Base-by-base conservation (phyloP, 495 filamentous ascomycete species). In the Polyplosphaeria fusca region DNA sequence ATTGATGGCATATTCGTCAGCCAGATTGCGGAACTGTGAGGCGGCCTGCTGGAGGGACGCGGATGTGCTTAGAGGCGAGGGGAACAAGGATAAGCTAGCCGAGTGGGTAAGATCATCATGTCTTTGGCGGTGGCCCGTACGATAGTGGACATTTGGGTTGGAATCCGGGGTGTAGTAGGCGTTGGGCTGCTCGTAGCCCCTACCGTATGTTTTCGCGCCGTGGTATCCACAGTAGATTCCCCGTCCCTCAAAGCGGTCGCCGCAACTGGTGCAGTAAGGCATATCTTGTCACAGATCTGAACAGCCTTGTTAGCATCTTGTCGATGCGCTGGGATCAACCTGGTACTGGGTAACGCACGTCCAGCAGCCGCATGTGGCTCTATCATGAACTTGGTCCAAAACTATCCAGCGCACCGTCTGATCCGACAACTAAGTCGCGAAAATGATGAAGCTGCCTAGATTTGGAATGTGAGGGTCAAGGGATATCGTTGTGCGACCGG, bases 251-350 rank as follows among this genome's bases (percentile, higher is more conserved):
- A 42, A 52, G 5, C 20, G n/a, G 16, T 7, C 5, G 20, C 35
- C 49, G 35, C 49, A 52, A 22, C 9, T 30, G 4, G 11, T 25
- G 49, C 49, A 52, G 49, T 16, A 52, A 26, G 49, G 32, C 49
- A 52, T 52, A 2, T 14, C 14, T 35, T 35, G 30, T 35, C 30
- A n/a, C n/a, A n/a, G 30, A 35, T 35, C 30, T 35, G 14, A 14
- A 35, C 7, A 35, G 30, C 30, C 14, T 7, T 35, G 30, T 35
- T 35, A 14, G 30, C 30, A 35, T 7, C 30, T 35, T 35, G 7
- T 35, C 30, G 7, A 7, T 35, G 7, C 30, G 7, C 14, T 14
- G 30, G 30, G 7, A 14, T 35, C 30, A 7, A 14, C 7, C 14
- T 35, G 30, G 30, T 7, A 35, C 14, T 35, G 7, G 30, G 30